Evolutionary conservation across 768 basidiomycete genomes (phyloP).

Genomic region (Rossbeevera mucosa): DNA sequence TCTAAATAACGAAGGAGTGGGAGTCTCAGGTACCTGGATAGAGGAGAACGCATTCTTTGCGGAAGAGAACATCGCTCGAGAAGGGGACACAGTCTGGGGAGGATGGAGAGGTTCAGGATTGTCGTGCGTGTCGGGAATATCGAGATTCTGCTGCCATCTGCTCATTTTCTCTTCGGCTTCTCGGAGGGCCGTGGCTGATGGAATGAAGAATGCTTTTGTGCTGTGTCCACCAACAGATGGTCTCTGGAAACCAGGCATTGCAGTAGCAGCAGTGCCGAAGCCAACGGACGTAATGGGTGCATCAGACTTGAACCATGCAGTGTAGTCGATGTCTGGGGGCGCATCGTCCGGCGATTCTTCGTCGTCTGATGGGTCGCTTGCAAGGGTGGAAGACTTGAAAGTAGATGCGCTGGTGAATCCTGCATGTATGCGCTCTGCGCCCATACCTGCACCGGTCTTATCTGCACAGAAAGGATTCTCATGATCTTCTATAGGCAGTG

Average conservation of each 20-base stretch:
- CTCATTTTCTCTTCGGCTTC: constrained; percentile 51
- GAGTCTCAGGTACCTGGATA: constrained; percentile 32
- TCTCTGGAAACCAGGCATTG: constrained; percentile 18
- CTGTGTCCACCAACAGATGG: constrained; percentile 1
- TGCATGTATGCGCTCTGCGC: constrained; percentile 11
- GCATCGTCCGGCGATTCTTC: constrained; percentile 37
- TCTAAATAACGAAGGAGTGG: constrained; percentile 32
- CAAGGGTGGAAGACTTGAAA: not conserved
- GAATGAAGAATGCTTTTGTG: constrained; percentile 38
- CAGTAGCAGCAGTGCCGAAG: constrained; percentile 36
- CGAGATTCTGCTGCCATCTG: constrained; percentile 45
- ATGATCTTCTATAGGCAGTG: constrained; percentile 6
- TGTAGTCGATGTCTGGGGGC: constrained; percentile 38
- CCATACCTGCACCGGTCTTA: not conserved
- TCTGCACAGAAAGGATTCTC: constrained; percentile 20
- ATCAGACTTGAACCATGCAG: constrained; percentile 47
- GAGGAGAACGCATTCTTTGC: constrained; percentile 36
- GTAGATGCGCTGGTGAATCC: constrained; percentile 17
- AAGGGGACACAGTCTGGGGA: constrained; percentile 9
- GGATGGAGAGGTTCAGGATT: constrained; percentile 2
- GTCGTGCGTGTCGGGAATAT: constrained; percentile 20
- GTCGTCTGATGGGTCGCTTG: constrained; percentile 4
- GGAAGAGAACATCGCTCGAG: constrained; percentile 34
- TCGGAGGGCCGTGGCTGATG: constrained; percentile 51
- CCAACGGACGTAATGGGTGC: constrained; percentile 26